These are phyloP conservation scores for Populus simonii DNA, from an alignment of 345 rosid genomes.

Conservation along the genomic window DNA sequence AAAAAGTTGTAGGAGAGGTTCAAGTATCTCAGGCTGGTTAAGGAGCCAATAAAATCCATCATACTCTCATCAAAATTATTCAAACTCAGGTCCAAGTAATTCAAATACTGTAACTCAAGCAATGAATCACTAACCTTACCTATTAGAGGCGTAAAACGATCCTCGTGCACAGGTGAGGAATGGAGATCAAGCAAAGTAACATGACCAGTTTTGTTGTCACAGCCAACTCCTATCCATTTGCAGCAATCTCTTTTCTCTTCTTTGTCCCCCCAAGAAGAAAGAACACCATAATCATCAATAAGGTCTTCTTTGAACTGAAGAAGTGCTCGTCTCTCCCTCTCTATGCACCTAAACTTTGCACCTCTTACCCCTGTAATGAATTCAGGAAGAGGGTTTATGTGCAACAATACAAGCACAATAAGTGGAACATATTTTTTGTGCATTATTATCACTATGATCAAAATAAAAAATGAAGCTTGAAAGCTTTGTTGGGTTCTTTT, in stretches of 20 bases:
- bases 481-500: background rate
- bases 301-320: constrained; percentile 22
- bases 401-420: background rate
- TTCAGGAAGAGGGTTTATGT: background rate
- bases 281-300: constrained; percentile 8
- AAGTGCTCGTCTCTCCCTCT: constrained; percentile 26
- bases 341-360: background rate
- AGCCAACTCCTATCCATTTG: constrained; percentile 29
- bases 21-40: constrained; percentile 29
- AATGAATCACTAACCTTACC: constrained; percentile 45
- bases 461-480: background rate
- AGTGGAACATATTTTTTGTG: background rate
- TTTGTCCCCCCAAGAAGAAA: constrained; percentile 29
- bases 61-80: constrained; percentile 31
- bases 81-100: constrained; percentile 38
- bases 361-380: background rate
- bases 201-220: constrained; percentile 12
- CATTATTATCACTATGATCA: background rate
- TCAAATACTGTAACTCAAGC: constrained; percentile 32
- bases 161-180: background rate
- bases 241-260: constrained; percentile 24
- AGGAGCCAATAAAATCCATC: constrained; percentile 28
- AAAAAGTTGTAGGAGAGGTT: constrained; percentile 39
- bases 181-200: constrained; percentile 21
- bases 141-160: background rate